Evolutionary conservation across 2,329 filamentous ascomycete genomes (phyloP).

Genomic region (Fusarium euwallaceae): DNA sequence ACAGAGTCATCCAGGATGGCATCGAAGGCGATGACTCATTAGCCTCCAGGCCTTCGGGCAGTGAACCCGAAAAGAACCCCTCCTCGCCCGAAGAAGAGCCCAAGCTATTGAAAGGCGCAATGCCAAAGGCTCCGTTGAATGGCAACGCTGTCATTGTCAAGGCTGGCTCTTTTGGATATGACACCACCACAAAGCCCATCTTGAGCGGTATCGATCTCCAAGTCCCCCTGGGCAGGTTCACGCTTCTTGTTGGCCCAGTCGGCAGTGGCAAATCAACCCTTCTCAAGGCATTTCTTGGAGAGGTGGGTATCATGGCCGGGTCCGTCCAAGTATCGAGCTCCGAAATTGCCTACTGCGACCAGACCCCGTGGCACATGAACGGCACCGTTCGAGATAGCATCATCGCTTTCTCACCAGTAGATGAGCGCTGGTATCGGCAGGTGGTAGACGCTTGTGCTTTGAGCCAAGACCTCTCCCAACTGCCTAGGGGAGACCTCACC

Average conservation of each 20-base stretch:
- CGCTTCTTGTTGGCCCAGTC: slow-evolving; percentile 51
- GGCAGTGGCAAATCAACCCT: slow-evolving; percentile 54
- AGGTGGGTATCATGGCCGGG: slow-evolving; percentile 29
- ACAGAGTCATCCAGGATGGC: background rate
- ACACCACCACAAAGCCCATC: slow-evolving; percentile 7
- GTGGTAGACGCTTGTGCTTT: slow-evolving; percentile 45
- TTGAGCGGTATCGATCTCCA: slow-evolving; percentile 14
- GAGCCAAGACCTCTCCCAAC: slow-evolving; percentile 42
- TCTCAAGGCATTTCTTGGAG: slow-evolving; percentile 49
- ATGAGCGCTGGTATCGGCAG: slow-evolving; percentile 47
- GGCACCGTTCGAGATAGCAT: slow-evolving; percentile 52
- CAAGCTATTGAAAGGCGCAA: background rate
- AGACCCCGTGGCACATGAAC: slow-evolving; percentile 49
- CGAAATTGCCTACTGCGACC: slow-evolving; percentile 40
- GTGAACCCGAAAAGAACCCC: background rate
- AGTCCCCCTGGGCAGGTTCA: slow-evolving; percentile 15
- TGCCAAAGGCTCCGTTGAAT: accelerated
- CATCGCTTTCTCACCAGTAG: slow-evolving; percentile 42
- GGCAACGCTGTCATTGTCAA: background rate
- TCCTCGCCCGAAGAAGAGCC: background rate
- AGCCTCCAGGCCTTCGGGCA: background rate
- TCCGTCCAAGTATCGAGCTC: slow-evolving; percentile 13
- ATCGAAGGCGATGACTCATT: background rate
- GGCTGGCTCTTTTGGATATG: slow-evolving; percentile 25
- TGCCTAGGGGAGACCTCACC: slow-evolving; percentile 51